Percentiles rank a stretch among this genome's conserved stretches.
Conservation (phyloP, 2,329 filamentous ascomycete genomes). For the Colletotrichum melonis region DNA sequence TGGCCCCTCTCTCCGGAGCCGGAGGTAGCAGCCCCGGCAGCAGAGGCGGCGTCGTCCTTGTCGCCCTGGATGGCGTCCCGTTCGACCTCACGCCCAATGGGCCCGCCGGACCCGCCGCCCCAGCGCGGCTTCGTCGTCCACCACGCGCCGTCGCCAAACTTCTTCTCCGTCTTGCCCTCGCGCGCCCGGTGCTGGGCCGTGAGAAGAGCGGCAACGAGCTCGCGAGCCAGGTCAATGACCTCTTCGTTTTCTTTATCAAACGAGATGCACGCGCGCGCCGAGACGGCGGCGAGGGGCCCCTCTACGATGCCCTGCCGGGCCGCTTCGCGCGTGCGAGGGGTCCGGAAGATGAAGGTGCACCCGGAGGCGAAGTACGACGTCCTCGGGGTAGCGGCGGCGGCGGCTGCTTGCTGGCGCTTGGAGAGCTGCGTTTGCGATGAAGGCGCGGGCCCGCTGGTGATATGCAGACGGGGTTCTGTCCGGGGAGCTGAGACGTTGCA, state of each 20-base stretch:
- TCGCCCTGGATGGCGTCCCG: slow-evolving; percentile 58
- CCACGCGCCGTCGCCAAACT: slow-evolving; percentile 70
- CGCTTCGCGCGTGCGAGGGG: slow-evolving; percentile 68
- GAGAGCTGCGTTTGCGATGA: slow-evolving; percentile 36
- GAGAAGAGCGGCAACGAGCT: slow-evolving; percentile 69
- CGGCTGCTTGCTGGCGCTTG: background rate
- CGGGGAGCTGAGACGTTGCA: slow-evolving; percentile 69
- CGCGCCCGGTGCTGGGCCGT: slow-evolving; percentile 73
- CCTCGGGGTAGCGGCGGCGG: slow-evolving; percentile 40
- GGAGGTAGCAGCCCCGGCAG: too few relatives aligned
- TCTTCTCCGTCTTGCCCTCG: slow-evolving; percentile 65
- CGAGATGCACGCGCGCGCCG: slow-evolving; percentile 64
- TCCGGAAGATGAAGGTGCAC: slow-evolving; percentile 71
- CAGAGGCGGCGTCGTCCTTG: slow-evolving; percentile 49
- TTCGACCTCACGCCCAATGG: slow-evolving; percentile 71
- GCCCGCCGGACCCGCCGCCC: slow-evolving; percentile 72
- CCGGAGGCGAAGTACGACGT: slow-evolving; percentile 69
- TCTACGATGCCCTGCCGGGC: slow-evolving; percentile 70
- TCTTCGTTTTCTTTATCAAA: slow-evolving; percentile 69
- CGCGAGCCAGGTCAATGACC: slow-evolving; percentile 69
- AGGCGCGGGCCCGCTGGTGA: slow-evolving; percentile 52
- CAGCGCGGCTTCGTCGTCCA: slow-evolving; percentile 71
- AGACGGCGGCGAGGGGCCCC: slow-evolving; percentile 71
- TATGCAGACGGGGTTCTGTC: slow-evolving; percentile 68
- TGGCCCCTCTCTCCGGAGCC: slow-evolving; percentile 27